Base-by-base conservation (phyloP, 352 stramenopile species). In the Phytophthora citricola region DNA sequence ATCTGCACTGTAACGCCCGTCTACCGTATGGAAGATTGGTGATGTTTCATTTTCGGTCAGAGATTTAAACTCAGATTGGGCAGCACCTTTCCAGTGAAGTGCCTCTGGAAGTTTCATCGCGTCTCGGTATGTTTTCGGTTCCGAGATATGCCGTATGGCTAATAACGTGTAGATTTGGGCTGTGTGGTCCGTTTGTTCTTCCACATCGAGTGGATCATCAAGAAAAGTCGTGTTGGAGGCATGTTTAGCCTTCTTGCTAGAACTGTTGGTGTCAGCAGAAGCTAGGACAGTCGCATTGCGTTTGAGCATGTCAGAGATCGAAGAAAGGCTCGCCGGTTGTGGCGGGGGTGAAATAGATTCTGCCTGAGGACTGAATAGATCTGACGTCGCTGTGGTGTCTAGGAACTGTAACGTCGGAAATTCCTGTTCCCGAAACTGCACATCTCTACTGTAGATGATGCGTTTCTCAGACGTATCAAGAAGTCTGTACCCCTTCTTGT, bases 71-170 rank as follows among this genome's bases (percentile, higher is more conserved):
- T 55, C 41, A 9, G 59, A 45, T 0, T 24, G 32, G 3, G 54
- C 40, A 47, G 58, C 55, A 5, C 1, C 4, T 52, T 56, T 58
- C 60, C 45, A 58, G 0, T 63, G 31, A 11, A 41, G 24, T 6
- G 43, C 60, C 17, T 69, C 31, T 15, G 43, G 45, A 7, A 60
- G 39, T 12, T 31, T n/a, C 38, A 58, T 52, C 0, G 60, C 45
- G 20, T 7, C 51, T 51, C 15, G 27, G 38, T 48, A 69, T 22
- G 43, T 44, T n/a, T 53, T 58, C 12, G 52, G 51, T n/a, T 69
- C 60, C 1, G 27, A 50, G 11, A 58, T 53, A 5, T 69, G 52
- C 10, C 60, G 24, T 1, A 63, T 52, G 2, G 60, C 22, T 0
- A 63, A 44, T 2, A 68, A 15, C 22, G 45, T 41, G 38, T 63